Evolutionary conservation across 75 land plant species (phyloP).

Genomic region (Pinus albicaulis): DNA sequence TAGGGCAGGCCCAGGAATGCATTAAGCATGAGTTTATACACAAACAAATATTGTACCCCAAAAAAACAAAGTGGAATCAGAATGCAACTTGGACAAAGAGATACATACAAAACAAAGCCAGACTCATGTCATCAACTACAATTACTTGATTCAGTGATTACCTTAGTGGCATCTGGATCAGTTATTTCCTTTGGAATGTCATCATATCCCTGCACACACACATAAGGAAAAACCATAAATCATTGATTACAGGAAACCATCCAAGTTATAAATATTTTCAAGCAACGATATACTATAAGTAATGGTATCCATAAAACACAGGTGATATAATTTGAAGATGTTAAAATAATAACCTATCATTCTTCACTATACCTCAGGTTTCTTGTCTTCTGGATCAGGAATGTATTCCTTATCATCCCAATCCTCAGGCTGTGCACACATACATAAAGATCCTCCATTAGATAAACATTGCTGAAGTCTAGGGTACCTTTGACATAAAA

Average conservation of each 20-base stretch:
- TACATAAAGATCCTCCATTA: background rate
- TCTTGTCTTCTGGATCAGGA: constrained; percentile 87
- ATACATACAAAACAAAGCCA: too few species aligned
- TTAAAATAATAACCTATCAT: background rate
- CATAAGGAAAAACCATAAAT: background rate
- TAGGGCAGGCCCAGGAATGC: background rate
- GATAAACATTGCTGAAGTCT: background rate
- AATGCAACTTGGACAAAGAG: background rate
- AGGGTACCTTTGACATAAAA: background rate
- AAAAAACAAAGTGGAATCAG: background rate
- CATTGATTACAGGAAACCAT: background rate
- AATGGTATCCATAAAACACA: background rate
- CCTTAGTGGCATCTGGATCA: constrained; percentile 73
- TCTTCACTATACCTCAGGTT: constrained; percentile 69
- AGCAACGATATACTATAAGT: background rate
- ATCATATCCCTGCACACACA: constrained; percentile 49
- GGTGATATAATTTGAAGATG: background rate
- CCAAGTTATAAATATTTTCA: background rate
- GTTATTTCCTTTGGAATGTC: constrained; percentile 60
- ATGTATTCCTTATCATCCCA: constrained; percentile 95
- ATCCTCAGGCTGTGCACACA: constrained; percentile 73
- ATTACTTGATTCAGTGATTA: constrained; percentile 4
- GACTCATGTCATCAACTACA: background rate
- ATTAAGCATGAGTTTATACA: background rate
- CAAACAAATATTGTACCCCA: background rate